Percentiles rank a stretch among this genome's conserved stretches.
Conservation (phyloP, 371 early-diverging fungal genomes). For the Mucor plumbeus region DNA sequence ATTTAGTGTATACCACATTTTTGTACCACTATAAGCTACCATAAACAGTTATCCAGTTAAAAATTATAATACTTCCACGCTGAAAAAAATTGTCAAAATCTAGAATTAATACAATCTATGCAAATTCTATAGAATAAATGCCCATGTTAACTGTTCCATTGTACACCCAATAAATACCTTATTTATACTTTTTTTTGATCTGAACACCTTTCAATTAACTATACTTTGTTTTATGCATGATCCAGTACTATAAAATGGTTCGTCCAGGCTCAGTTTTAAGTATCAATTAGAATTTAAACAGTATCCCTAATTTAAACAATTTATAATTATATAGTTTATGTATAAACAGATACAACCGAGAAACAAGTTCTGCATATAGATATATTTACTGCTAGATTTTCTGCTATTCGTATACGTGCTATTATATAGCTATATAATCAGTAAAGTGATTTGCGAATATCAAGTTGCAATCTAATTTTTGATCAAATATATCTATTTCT, state of each 20-base stretch:
- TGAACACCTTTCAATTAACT: neutral
- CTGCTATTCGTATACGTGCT: too few relatives aligned
- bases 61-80: neutral
- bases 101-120: neutral
- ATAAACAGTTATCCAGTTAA: neutral
- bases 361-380: too few relatives aligned
- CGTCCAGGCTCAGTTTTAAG: neutral
- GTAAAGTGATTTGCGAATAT: neutral
- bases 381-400: neutral
- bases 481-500: neutral
- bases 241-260: neutral
- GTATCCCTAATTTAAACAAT: neutral
- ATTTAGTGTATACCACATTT: neutral
- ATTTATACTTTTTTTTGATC: neutral
- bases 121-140: neutral
- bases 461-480: neutral
- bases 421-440: neutral
- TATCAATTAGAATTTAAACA: neutral
- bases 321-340: neutral
- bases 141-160: neutral
- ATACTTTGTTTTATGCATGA: neutral
- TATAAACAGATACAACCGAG: too few relatives aligned
- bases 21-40: neutral
- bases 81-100: neutral
- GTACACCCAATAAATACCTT: neutral